Evolutionary conservation across 1,139 yeast genomes (phyloP).

Genomic region (Suhomyces bolitotheri): DNA sequence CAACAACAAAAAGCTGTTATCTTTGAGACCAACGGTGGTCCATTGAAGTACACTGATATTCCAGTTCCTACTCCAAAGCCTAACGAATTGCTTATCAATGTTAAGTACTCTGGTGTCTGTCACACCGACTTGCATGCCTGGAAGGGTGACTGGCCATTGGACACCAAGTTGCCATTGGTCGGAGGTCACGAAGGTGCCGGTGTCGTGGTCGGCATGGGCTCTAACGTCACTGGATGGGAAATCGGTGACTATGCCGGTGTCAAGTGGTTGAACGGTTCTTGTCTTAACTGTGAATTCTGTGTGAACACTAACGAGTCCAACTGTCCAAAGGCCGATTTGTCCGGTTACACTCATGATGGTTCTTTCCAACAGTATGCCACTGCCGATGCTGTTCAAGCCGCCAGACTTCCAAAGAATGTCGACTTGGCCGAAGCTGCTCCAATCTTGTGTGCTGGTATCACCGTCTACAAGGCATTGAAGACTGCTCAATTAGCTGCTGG

Average conservation of each 20-base stretch:
- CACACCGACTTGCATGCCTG: constrained; percentile 81
- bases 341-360: constrained; percentile 81
- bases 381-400: constrained; percentile 85
- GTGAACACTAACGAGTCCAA: constrained; percentile 64
- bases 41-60: constrained; percentile 58
- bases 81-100: constrained; percentile 63
- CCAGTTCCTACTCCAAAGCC: constrained; percentile 71
- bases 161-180: constrained; percentile 65
- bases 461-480: constrained; percentile 76
- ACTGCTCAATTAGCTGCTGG: constrained; percentile 65
- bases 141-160: constrained; percentile 79
- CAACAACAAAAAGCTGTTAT: constrained; percentile 48
- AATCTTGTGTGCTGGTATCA: constrained; percentile 78
- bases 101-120: constrained; percentile 77
- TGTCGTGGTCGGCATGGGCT: constrained; percentile 70
- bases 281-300: constrained; percentile 70
- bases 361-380: constrained; percentile 81
- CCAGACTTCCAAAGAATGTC: constrained; percentile 66
- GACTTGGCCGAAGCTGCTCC: constrained; percentile 79
- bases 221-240: constrained; percentile 63
- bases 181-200: constrained; percentile 90
- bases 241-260: constrained; percentile 74
- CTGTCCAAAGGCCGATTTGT: constrained; percentile 66
- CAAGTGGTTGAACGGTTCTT: constrained; percentile 75
- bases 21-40: constrained; percentile 49